Evolutionary conservation across 1,284 basidiomycete species (phyloP), one percentile per base, ranked within the genome.

Genomic region (Ganoderma sinense): DNA sequence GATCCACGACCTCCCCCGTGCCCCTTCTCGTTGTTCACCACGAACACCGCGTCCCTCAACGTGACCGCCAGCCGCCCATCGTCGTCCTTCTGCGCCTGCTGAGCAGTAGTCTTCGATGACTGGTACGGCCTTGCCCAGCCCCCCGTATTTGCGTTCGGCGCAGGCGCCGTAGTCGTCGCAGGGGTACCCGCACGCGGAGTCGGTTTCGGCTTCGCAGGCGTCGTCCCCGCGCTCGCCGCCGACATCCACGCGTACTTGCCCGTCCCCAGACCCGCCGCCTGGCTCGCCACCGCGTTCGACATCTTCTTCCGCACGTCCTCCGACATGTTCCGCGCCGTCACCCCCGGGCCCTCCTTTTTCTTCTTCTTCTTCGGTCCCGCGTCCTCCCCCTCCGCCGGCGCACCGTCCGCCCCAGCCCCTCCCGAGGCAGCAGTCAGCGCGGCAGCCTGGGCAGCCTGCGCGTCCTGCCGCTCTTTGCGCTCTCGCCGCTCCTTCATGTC

Each of bases 241-340:
- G 84, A 94, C 91, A 96, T 94, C 95, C 94, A 96, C 18, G 93
- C 86, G 76, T 95, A 96, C 78, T 92, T 92, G 26, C 91, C 89
- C 64, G 82, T 82, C 2, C 90, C 89, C 41, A 94, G 78, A 0
- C 94, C 94, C n/a, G 94, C 92, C 2, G 93, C 93, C 77, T 94
- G 92, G 74, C 89, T 91, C n/a, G 95, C 94, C 5, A 93, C 92
- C 40, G 93, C 93, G 78, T 96, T 95, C 58, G 92, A 93, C 89
- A 96, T 90, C 78, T 94, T 94, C 85, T 96, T 96, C 73, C 91
- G 85, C 74, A 95, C 92, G 75, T 96, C 94, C 79, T 95, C 94
- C 2, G 90, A 91, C 92, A 96, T 94, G 78, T 95, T 96, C 68
- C 91, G 85, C 63, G 94, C 93, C 0, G 92, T 93, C 13, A 94